Percentiles rank a stretch among this genome's conserved stretches.
Conservation (phyloP, 768 basidiomycete genomes). For the Hirschioporus abietinus region DNA sequence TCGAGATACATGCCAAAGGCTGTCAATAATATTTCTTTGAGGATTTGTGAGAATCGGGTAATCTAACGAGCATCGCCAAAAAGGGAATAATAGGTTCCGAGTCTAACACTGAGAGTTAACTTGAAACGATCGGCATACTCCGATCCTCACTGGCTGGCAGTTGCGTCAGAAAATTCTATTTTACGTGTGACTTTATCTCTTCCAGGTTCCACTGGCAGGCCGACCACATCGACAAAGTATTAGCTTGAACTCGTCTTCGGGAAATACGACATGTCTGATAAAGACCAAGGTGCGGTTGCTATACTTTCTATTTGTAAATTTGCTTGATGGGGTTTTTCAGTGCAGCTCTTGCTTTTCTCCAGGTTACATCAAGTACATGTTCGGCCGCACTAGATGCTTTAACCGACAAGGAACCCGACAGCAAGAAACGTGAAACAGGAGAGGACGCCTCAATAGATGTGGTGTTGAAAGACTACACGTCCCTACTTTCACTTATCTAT, state of each 20-base stretch:
- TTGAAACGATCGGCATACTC: background rate
- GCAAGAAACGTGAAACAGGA: background rate
- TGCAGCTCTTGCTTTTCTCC: background rate
- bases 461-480: slow-evolving; percentile 38
- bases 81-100: background rate
- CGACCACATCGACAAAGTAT: background rate
- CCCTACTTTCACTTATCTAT: slow-evolving; percentile 55
- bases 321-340: background rate
- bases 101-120: background rate
- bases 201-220: too few species aligned
- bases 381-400: background rate
- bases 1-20: background rate
- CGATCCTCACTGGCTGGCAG: background rate
- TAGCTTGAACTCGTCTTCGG: background rate
- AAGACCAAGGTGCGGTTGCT: background rate
- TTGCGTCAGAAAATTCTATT: background rate
- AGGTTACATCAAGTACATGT: background rate
- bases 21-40: background rate
- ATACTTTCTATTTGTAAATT: background rate
- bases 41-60: background rate
- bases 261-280: background rate
- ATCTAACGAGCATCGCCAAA: background rate
- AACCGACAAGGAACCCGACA: slow-evolving; percentile 1
- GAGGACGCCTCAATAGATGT: background rate
- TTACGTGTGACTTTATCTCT: background rate